phyloP scores from a whole-genome alignment of 352 stramenopile species.

The Plasmopara viticola region DNA sequence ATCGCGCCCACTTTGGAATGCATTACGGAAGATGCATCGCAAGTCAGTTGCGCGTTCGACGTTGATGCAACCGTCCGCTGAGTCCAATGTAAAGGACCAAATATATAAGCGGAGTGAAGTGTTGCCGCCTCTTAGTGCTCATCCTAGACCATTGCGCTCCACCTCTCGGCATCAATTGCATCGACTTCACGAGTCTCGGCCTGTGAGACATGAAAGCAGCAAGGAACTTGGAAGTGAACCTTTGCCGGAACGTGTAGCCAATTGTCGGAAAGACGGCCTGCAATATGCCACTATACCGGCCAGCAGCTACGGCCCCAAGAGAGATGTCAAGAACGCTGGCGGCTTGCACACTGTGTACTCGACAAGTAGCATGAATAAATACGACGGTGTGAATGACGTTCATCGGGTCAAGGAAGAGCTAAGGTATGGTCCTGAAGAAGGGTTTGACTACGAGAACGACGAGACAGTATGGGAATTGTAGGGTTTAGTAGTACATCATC shows the following conservation, averaged over 20 bases:
- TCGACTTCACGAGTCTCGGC: conserved; percentile 11
- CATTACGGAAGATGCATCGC: conserved; percentile 36
- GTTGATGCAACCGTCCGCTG: conserved; percentile 9
- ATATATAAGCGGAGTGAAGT: conserved; percentile 20
- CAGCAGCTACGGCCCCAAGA: conserved; percentile 17
- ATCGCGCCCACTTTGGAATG: conserved; percentile 33
- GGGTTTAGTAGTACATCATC: too few relatives aligned
- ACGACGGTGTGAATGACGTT: neutral
- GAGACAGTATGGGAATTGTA: too few relatives aligned
- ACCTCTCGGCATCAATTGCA: conserved; percentile 10
- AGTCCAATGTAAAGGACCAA: conserved; percentile 5
- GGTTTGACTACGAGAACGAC: too few relatives aligned
- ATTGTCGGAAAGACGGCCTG: conserved; percentile 13
- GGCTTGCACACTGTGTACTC: conserved; percentile 18
- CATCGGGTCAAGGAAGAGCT: conserved; percentile 15
- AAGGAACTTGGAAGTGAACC: conserved; percentile 16
- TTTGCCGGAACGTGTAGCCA: conserved; percentile 7
- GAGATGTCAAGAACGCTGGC: conserved; percentile 12
- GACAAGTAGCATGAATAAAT: conserved; percentile 16
- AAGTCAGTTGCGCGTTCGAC: conserved; percentile 5
- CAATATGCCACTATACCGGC: conserved; percentile 18
- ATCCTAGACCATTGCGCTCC: conserved; percentile 3
- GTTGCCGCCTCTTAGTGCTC: conserved; percentile 15
- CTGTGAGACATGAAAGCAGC: conserved; percentile 6
- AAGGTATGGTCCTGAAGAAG: neutral